Evolutionary conservation across 371 early-diverging fungal genomes (phyloP), one percentile per base, ranked within the genome.

Genomic region (Haplosporangium sp.): DNA sequence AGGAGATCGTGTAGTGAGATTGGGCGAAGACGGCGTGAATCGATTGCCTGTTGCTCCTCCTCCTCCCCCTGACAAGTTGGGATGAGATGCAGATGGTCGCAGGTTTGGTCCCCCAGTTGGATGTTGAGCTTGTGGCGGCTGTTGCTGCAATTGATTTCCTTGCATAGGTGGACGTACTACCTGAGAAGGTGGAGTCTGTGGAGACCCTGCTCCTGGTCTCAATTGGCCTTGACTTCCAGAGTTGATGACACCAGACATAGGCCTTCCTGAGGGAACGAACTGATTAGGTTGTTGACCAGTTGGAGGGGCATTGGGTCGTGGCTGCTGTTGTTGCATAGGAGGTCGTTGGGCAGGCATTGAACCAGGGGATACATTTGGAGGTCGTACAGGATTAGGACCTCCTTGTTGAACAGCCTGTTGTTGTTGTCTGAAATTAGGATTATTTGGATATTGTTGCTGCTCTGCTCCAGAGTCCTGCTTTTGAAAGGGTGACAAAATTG

Each of bases 401-500:
- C 52, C 52, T 35, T 61, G 69, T 8, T 69, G 69, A 11, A 20
- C 37, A 59, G 48, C 56, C 20, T 66, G 71, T 27, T 71, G 77
- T 6, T 38, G 10, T 1, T 74, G 68, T n/a, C 67, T 53, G 42
- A 47, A 17, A 42, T 38, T 52, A 3, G 65, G 78, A 52, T 48
- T 65, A 17, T 61, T 45, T 13, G 74, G 40, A n/a, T 34, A 45
- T 34, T 59, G 65, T 40, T 63, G 68, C 34, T 63, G 72, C n/a
- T 56, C 65, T 7, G 68, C 34, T 42, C 44, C 45, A 13, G 68
- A 50, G 42, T 77, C 77, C 65, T 72, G 77, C 39, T 61, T 70
- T 35, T 70, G 74, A 57, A 78, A 78, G 6, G 79, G 79, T 8
- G 71, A 66, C 67, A 74, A 52, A 52, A 78, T 65, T 42, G 79